Evolutionary conservation across 495 filamentous ascomycete genomes (phyloP).

Genomic region (Massariosphaeria phaeospora): DNA sequence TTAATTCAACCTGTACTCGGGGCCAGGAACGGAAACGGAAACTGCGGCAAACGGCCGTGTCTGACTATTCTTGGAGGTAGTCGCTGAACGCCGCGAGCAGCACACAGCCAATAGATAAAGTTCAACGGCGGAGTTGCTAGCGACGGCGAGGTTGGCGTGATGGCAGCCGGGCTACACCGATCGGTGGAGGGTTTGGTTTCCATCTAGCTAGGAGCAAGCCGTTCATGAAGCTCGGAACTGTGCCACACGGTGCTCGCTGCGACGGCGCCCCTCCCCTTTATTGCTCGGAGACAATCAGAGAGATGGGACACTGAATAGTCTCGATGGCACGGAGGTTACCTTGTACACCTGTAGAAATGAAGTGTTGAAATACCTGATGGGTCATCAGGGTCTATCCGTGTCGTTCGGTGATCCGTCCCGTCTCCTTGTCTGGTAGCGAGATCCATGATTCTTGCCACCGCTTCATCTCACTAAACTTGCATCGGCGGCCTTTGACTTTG

Average conservation of each 20-base stretch:
- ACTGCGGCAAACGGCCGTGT: not conserved
- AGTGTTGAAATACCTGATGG: not conserved
- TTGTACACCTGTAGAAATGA: not conserved
- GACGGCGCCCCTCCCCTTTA: too few species aligned
- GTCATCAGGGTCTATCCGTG: slow-evolving; percentile 13
- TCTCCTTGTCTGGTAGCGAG: slow-evolving; percentile 10
- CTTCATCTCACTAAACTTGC: not conserved
- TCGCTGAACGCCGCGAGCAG: not conserved
- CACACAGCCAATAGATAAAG: not conserved
- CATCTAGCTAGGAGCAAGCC: too few species aligned
- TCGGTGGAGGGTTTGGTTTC: not conserved
- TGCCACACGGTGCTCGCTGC: not conserved
- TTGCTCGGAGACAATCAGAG: too few species aligned
- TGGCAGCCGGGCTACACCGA: slow-evolving; percentile 19
- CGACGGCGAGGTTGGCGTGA: slow-evolving; percentile 2
- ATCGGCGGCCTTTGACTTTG: too few species aligned
- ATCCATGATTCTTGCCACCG: not conserved
- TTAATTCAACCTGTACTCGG: too few species aligned
- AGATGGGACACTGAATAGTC: too few species aligned
- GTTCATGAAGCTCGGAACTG: not conserved
- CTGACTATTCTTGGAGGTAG: too few species aligned
- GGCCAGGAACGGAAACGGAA: too few species aligned
- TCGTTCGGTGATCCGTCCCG: not conserved
- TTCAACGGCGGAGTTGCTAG: not conserved
- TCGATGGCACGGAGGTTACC: too few species aligned